Conservation (phyloP, 2,329 filamentous ascomycete genomes). For the Exserohilum rostratum region DNA sequence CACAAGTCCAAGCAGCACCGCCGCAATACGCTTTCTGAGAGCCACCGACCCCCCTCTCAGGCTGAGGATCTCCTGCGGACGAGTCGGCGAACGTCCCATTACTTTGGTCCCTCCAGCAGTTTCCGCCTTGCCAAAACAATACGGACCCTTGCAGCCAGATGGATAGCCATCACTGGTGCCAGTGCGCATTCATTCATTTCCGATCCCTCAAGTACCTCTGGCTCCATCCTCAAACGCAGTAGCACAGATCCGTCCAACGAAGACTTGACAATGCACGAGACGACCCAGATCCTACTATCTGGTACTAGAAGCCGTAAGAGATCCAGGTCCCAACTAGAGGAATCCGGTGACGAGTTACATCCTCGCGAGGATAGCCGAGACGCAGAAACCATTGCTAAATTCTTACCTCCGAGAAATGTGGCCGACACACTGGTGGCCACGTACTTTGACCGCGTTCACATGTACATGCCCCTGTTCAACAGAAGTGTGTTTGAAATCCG, state of each 20-base stretch:
- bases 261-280: constrained; percentile 20
- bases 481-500: constrained; percentile 49
- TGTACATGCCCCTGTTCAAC: constrained; percentile 48
- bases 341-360: constrained; percentile 19
- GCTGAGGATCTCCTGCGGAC: constrained; percentile 27
- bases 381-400: constrained; percentile 24
- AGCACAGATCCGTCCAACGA: constrained; percentile 28
- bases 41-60: constrained; percentile 15
- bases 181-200: constrained; percentile 11
- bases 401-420: constrained; percentile 45
- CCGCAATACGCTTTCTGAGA: constrained; percentile 23
- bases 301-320: constrained; percentile 24
- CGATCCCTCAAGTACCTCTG: constrained; percentile 9
- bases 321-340: constrained; percentile 23
- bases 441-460: constrained; percentile 51
- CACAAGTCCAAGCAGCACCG: constrained; percentile 9
- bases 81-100: constrained; percentile 29
- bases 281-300: constrained; percentile 5
- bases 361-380: background rate
- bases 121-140: constrained; percentile 34
- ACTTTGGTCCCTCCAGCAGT: constrained; percentile 37
- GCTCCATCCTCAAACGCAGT: constrained; percentile 12
- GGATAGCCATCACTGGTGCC: constrained; percentile 22
- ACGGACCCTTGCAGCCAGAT: constrained; percentile 27
- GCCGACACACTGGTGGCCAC: constrained; percentile 49